Percentiles rank a stretch among this genome's conserved stretches.
Conservation (phyloP, 2,329 filamentous ascomycete species). For the Pleomassaria siparia region DNA sequence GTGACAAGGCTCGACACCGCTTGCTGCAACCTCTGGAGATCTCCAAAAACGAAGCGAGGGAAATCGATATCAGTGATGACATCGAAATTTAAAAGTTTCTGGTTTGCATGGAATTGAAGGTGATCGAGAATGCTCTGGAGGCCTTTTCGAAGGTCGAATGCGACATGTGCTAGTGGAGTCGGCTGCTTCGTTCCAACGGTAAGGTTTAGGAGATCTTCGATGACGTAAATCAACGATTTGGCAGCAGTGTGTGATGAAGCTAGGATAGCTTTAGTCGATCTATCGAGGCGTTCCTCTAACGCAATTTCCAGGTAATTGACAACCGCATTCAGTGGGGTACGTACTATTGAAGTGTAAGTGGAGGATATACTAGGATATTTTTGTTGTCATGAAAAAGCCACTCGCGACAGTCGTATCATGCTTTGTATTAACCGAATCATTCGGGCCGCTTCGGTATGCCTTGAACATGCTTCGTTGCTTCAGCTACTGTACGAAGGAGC, state of each 20-base stretch:
- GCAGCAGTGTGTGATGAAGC: constrained; percentile 6
- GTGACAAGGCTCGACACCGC: constrained; percentile 5
- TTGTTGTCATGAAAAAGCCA: too few relatives aligned
- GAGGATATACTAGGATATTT: too few relatives aligned
- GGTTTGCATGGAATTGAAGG: constrained; percentile 2
- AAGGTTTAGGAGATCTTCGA: constrained; percentile 10
- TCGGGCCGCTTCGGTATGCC: too few relatives aligned
- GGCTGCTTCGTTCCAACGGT: constrained; percentile 4
- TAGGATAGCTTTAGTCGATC: constrained; percentile 3
- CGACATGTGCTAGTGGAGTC: not conserved
- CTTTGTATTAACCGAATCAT: too few relatives aligned
- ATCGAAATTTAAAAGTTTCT: constrained; percentile 5
- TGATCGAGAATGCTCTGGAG: constrained; percentile 2
- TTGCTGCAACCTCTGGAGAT: constrained; percentile 7
- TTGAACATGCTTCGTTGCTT: too few relatives aligned
- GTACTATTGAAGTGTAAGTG: too few relatives aligned
- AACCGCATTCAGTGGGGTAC: constrained; percentile 11
- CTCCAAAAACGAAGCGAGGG: constrained; percentile 4
- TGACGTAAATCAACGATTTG: constrained; percentile 9
- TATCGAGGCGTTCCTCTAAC: constrained; percentile 6
- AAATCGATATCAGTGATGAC: constrained; percentile 6
- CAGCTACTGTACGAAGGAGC: too few relatives aligned
- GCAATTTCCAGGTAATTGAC: constrained; percentile 12
- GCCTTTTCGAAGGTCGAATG: constrained; percentile 5
- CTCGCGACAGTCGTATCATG: too few relatives aligned